Percentiles rank a stretch among this genome's conserved stretches.
These are phyloP conservation scores for Candida nemodendra DNA, from an alignment of 805 yeast genomes.

Conservation along the genomic window DNA sequence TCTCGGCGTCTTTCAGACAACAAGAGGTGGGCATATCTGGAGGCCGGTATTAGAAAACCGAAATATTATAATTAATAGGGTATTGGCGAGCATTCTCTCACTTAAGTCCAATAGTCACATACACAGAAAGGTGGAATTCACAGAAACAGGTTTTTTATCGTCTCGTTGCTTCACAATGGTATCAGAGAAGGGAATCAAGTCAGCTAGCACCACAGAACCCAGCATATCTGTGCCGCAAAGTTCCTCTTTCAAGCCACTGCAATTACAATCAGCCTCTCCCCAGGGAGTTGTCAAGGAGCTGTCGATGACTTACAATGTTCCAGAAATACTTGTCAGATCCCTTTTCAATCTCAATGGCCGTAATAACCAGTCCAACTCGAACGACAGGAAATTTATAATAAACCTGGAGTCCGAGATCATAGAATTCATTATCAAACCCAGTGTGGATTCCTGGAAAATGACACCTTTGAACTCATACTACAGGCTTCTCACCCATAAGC, in stretches of 20 bases:
- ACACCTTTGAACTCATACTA: constrained; percentile 67
- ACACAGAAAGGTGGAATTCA: no score
- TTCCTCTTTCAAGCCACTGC: constrained; percentile 17
- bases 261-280: constrained; percentile 11
- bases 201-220: neutral
- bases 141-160: no score
- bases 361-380: constrained; percentile 17
- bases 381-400: constrained; percentile 49
- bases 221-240: constrained; percentile 8
- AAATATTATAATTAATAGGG: no score
- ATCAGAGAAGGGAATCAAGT: neutral
- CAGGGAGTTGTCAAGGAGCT: constrained; percentile 21
- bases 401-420: constrained; percentile 48
- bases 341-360: constrained; percentile 29
- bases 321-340: constrained; percentile 32
- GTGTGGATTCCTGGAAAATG: constrained; percentile 42
- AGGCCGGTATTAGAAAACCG: no score
- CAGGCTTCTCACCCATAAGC: constrained; percentile 64
- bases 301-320: constrained; percentile 23
- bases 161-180: no score
- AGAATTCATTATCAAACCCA: constrained; percentile 41
- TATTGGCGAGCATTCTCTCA: no score
- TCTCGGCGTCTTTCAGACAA: no score
- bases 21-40: no score
- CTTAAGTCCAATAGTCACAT: no score